Base-by-base conservation (phyloP, 306 rosid species). In the Lathyrus sativus region DNA sequence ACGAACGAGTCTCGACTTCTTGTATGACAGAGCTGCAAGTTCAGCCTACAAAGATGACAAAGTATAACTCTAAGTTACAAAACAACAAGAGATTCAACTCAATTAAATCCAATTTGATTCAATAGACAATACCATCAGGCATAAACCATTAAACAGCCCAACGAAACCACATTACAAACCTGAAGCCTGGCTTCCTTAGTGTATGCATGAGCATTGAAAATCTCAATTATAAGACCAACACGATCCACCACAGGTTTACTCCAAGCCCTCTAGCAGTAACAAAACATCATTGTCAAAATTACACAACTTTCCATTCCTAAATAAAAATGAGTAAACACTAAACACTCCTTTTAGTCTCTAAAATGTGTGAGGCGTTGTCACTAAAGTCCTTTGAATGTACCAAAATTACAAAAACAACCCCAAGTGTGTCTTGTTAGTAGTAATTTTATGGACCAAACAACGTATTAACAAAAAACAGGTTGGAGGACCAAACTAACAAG, bases 191-290 rank as follows among this genome's bases (percentile, higher is more conserved):
- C 97, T 82, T 93, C 97, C 76, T 85, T 93, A 11, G 97, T 86
- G 71, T 49, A 82, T 53, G 97, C 96, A 82, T 88, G 99, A 55
- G 90, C 95, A 82, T 88, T 90, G 78, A 93, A 93, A 67, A 93
- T 93, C 92, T 90, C 99, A 38, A 90, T 93, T 68, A 93, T 93
- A 74, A 93, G 97, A 22, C 96, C 92, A 43, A 90, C 84, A 14
- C 96, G 97, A 58, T 93, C 99, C 67, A 93, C 60, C 9, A 93
- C 99, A 24, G 97, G 97, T 71, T 79, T 86, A 2, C 73, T 75
- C 96, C 87, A 87, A 45, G 82, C 78, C 51, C 85, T 57, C 96
- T 93, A 84, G 67, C 60, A 82, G 62, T 42, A 53, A 57, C 29
- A 72, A 62, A 22, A 69, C 19, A 73, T 14, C 62, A 60, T 18